Evolutionary conservation across 2,329 filamentous ascomycete genomes (phyloP).

Genomic region (Arachnopeziza araneosa): DNA sequence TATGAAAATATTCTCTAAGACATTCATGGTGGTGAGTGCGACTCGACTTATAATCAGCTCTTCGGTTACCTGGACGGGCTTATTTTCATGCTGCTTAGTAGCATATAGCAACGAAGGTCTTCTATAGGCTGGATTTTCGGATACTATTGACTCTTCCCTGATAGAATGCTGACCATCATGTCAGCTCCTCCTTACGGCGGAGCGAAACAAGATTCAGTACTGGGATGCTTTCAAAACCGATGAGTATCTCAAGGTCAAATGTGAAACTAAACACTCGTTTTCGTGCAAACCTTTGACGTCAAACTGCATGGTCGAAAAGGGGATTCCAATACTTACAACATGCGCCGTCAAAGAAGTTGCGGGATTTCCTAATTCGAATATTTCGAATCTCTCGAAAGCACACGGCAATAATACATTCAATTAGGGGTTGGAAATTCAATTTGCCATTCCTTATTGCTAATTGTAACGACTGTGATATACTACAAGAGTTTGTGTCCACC

Average conservation of each 20-base stretch:
- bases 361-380: not conserved
- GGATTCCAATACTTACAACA: not conserved
- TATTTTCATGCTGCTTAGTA: not conserved
- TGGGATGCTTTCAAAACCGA: not conserved
- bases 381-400: not conserved
- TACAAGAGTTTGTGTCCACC: not conserved
- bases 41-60: not conserved
- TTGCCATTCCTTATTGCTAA: not conserved
- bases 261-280: not conserved
- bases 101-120: not conserved
- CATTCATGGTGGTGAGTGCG: not conserved
- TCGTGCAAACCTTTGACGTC: not conserved
- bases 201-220: not conserved
- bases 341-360: not conserved
- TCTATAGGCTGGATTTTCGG: not conserved
- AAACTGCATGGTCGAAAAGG: not conserved
- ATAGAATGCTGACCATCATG: not conserved
- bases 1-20: not conserved
- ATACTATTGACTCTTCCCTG: not conserved
- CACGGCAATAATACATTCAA: not conserved
- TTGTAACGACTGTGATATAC: not conserved
- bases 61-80: not conserved
- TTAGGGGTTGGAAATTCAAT: not conserved
- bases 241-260: not conserved
- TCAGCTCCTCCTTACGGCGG: not conserved